These are phyloP conservation scores for Chaetomium fimeti DNA, from an alignment of 495 filamentous ascomycete species.

Conservation along the genomic window DNA sequence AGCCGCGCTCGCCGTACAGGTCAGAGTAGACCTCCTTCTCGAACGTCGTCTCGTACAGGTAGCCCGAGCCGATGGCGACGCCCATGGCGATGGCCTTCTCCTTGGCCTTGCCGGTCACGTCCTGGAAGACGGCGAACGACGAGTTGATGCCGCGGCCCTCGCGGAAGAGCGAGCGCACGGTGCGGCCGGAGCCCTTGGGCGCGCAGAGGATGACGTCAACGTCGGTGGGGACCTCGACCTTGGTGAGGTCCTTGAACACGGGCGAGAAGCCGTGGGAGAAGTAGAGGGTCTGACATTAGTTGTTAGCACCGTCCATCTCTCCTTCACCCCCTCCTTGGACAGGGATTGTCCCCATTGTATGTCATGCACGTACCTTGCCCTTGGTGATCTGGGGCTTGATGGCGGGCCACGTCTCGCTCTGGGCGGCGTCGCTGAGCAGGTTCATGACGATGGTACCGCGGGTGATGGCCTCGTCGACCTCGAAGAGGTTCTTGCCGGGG, in stretches of 20 bases:
- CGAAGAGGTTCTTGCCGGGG: constrained; percentile 96
- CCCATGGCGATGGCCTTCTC: constrained; percentile 97
- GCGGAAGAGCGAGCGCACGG: constrained; percentile 94
- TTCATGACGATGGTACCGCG: constrained; percentile 98
- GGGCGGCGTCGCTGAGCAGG: constrained; percentile 93
- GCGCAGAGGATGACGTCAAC: constrained; percentile 99
- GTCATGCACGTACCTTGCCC: constrained; percentile 70
- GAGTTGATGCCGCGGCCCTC: constrained; percentile 99
- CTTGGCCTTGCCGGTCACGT: constrained; percentile 95
- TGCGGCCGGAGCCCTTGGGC: constrained; percentile 97
- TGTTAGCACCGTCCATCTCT: constrained; percentile 17
- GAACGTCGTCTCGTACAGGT: constrained; percentile 99
- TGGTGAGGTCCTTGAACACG: constrained; percentile 99
- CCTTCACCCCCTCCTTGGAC: neutral
- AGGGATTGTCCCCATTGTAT: neutral
- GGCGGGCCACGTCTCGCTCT: constrained; percentile 95
- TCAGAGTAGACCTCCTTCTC: constrained; percentile 99
- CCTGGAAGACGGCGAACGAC: constrained; percentile 96
- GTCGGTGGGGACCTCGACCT: constrained; percentile 91
- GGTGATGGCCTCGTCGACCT: constrained; percentile 90
- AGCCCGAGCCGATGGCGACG: constrained; percentile 92
- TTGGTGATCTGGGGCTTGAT: constrained; percentile 98
- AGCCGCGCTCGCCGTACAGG: constrained; percentile 98
- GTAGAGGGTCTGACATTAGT: constrained; percentile 76
- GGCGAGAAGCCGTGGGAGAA: constrained; percentile 99